Evolutionary conservation across 306 rosid genomes (phyloP), one percentile per base, ranked within the genome.

Genomic region (Mimosa pudica): DNA sequence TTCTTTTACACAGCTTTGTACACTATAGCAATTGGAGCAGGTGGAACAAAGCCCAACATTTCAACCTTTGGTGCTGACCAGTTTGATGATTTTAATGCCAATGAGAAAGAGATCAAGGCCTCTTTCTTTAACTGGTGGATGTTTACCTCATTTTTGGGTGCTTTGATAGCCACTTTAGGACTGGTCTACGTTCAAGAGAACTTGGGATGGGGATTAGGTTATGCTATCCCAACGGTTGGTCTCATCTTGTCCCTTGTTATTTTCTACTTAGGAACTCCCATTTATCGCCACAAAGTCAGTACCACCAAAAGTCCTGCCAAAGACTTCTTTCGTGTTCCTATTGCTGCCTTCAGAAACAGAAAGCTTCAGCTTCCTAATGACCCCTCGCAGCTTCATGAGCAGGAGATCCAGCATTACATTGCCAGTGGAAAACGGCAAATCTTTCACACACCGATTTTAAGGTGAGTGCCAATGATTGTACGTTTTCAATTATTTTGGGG

Each of bases 121-220:
- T 95, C 98, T 3, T 95, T 95, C 88, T 95, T 95, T 89, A 95
- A 95, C 24, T 95, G 98, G 98, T 94, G 98, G 98, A 91, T 92
- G 97, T 94, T 94, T 54, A 94, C 97, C 73, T 89, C 96, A 24
- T 94, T 94, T 86, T 77, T 89, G 10, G 97, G 98, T 17, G 96
- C 93, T 7, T 76, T 94, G 54, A 88, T 96, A 78, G 97, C 99
- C 76, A 90, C 90, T 11, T 84, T 94, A 5, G 82, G 90, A 9
- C 86, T 96, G n/a, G 98, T 96, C 0, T 96, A 92, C 72, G 78
- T 96, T 36, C 98, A 93, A 76, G 99, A 93, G 74, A 91, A 93
- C 73, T 87, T 96, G 30, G 99, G 99, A 7, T 96, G 99, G 99
- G 83, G 89, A 46, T 82, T 96, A 32, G 99, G 99, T 0, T 96